Percentiles rank a stretch among this genome's conserved stretches.
Evolutionary conservation across 2,329 filamentous ascomycete species (phyloP).

Genomic region (Akanthomyces muscarius): DNA sequence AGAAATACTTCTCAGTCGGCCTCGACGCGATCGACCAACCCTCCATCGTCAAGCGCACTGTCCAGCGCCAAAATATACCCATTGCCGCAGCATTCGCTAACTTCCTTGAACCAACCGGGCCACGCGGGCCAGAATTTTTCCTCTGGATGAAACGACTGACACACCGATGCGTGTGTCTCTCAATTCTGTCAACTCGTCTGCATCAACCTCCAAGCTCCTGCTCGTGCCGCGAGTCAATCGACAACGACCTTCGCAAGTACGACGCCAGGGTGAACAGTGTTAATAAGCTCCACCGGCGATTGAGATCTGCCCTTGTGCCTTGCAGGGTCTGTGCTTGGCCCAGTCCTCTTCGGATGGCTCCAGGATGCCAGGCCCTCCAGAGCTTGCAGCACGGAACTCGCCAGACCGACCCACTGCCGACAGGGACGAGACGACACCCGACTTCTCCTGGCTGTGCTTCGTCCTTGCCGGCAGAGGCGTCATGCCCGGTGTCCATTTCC

Average conservation of each 20-base stretch:
- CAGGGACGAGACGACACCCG: not conserved
- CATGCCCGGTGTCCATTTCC: not conserved
- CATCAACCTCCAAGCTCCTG: not conserved
- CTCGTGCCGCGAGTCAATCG: not conserved
- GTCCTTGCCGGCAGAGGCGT: not conserved
- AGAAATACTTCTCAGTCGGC: not conserved
- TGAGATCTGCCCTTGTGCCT: conserved; percentile 10
- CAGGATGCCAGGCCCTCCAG: not conserved
- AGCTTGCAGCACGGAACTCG: conserved; percentile 6
- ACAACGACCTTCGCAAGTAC: not conserved
- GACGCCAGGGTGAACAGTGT: not conserved
- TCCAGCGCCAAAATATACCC: not conserved
- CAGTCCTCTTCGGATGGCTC: conserved; percentile 3
- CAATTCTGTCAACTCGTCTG: not conserved
- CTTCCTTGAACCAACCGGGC: not conserved
- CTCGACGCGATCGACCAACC: not conserved
- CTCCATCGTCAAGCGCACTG: not conserved
- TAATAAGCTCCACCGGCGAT: not conserved
- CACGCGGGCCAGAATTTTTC: not conserved
- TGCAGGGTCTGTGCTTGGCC: conserved; percentile 13
- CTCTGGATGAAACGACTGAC: not conserved
- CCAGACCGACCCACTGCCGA: not conserved
- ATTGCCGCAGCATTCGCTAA: not conserved
- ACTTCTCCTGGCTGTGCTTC: not conserved
- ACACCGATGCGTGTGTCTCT: not conserved